These are phyloP conservation scores for Aspergillus coremiiformis DNA, from an alignment of 495 filamentous ascomycete species.

Conservation along the genomic window DNA sequence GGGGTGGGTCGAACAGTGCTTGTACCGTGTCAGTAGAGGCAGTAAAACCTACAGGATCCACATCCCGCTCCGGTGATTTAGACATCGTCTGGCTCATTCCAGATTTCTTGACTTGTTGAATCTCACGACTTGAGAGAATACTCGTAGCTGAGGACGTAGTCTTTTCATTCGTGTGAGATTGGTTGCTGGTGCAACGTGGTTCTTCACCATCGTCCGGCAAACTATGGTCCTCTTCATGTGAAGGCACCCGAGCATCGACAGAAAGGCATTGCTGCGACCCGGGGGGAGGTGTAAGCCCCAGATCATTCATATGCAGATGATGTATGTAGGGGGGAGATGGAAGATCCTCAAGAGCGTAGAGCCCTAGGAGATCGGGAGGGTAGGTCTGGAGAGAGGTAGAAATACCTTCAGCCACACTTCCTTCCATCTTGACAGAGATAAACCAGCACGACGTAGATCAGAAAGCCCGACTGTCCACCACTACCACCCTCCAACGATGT, in stretches of 20 bases:
- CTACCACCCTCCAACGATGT: not conserved
- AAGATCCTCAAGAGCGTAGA: slow-evolving; percentile 12
- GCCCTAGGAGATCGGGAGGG: slow-evolving; percentile 15
- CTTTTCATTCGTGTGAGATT: not conserved
- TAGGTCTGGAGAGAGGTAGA: slow-evolving; percentile 29
- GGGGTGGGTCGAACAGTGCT: slow-evolving; percentile 11
- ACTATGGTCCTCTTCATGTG: slow-evolving; percentile 8
- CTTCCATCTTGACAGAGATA: slow-evolving; percentile 22
- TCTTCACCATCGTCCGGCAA: slow-evolving; percentile 1
- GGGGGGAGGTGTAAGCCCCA: slow-evolving; percentile 42
- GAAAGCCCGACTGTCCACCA: not conserved
- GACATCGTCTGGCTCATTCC: not conserved
- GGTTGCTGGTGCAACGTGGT: not conserved
- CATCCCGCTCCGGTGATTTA: not conserved
- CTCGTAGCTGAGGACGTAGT: not conserved
- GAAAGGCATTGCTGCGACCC: slow-evolving; percentile 26
- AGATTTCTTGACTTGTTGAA: not conserved
- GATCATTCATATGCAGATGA: slow-evolving; percentile 27
- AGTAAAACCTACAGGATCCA: not conserved
- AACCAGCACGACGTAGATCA: not conserved
- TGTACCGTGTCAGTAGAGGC: not conserved
- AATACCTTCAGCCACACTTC: slow-evolving; percentile 33
- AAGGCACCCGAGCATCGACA: slow-evolving; percentile 5
- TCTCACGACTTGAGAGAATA: not conserved
- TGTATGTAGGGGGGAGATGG: slow-evolving; percentile 9